These are phyloP conservation scores for Cladorrhinum sp. DNA, from an alignment of 2,329 filamentous ascomycete species.

Conservation along the genomic window DNA sequence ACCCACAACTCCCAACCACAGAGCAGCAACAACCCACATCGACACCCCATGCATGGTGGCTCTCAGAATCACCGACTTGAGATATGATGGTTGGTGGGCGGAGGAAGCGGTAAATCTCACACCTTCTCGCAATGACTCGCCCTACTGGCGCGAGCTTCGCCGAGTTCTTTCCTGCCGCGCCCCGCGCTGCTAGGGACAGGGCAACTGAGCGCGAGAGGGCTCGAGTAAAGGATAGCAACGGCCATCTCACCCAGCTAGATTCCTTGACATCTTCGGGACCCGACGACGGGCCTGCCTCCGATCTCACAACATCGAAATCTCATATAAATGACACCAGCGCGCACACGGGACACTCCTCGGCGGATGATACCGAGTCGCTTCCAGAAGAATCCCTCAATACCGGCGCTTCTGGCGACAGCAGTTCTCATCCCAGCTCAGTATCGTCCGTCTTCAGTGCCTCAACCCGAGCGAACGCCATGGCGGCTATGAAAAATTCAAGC, in stretches of 20 bases:
- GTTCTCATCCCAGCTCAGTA: background rate
- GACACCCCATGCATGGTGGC: constrained; percentile 38
- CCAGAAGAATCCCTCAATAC: constrained; percentile 67
- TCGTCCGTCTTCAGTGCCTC: constrained; percentile 46
- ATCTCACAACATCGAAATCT: constrained; percentile 35
- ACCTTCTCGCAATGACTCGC: constrained; percentile 69
- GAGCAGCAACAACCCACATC: constrained; percentile 17
- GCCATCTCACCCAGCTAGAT: constrained; percentile 25
- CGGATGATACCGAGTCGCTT: constrained; percentile 57
- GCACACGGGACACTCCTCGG: constrained; percentile 37
- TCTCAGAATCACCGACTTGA: constrained; percentile 35
- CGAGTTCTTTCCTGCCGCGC: constrained; percentile 81
- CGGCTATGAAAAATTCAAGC: constrained; percentile 42
- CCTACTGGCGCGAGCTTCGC: constrained; percentile 73
- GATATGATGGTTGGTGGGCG: constrained; percentile 57
- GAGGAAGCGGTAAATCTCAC: constrained; percentile 50
- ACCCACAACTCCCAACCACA: constrained; percentile 18
- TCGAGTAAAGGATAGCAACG: constrained; percentile 42
- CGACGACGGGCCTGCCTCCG: constrained; percentile 14
- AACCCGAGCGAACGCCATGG: constrained; percentile 41
- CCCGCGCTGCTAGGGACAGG: constrained; percentile 59
- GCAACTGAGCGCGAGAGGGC: constrained; percentile 61
- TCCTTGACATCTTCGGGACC: constrained; percentile 12
- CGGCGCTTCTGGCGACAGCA: constrained; percentile 40
- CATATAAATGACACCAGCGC: constrained; percentile 35